Evolutionary conservation across 768 basidiomycete genomes (phyloP).

Genomic region (Calocybe gangraenosa): DNA sequence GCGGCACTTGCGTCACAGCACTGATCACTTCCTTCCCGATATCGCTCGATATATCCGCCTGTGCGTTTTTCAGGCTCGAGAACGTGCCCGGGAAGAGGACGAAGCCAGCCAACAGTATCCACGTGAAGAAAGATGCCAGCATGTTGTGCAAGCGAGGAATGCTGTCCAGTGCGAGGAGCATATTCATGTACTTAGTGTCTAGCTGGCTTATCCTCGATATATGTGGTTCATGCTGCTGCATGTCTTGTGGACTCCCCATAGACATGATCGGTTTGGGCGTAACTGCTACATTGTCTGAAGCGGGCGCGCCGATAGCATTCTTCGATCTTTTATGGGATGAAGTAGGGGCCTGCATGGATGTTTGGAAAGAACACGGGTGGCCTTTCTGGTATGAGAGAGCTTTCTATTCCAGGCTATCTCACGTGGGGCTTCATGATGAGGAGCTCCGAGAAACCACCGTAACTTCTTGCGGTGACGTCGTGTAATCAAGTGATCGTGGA

Average conservation of each 20-base stretch:
- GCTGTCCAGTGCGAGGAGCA: constrained; percentile 57
- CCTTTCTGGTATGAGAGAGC: neutral
- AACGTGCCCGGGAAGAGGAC: constrained; percentile 62
- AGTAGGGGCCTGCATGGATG: neutral
- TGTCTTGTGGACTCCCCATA: neutral
- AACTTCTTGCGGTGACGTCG: no score
- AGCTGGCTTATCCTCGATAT: constrained; percentile 23
- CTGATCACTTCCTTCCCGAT: constrained; percentile 29
- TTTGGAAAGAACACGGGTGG: neutral
- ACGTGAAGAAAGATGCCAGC: constrained; percentile 55
- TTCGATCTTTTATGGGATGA: neutral
- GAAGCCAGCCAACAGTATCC: constrained; percentile 61
- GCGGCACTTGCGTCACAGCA: constrained; percentile 36
- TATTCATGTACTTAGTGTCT: constrained; percentile 53
- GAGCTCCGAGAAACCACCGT: no score
- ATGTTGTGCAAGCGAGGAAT: constrained; percentile 48
- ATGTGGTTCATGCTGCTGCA: no score
- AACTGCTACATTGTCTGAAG: neutral
- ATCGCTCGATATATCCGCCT: constrained; percentile 20
- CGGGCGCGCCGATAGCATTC: neutral
- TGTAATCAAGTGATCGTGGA: no score
- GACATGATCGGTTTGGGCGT: neutral
- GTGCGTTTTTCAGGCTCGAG: constrained; percentile 36
- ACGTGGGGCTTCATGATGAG: no score
- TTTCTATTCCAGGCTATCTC: no score